These are phyloP conservation scores for Colletotrichum aenigma DNA, from an alignment of 2,329 filamentous ascomycete genomes.

Conservation along the genomic window DNA sequence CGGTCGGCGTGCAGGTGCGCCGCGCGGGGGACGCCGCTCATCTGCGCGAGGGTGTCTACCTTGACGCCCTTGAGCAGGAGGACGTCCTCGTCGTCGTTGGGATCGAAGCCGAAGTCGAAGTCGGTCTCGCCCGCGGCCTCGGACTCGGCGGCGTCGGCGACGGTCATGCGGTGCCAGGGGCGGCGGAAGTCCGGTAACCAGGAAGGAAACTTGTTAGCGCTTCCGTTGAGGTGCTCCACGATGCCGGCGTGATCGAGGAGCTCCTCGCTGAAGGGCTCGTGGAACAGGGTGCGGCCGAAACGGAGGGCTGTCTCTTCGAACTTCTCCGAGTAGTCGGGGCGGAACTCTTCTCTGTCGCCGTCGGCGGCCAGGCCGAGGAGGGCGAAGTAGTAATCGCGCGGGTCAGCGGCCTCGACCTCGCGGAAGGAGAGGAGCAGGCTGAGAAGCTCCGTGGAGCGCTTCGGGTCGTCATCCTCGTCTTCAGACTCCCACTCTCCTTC, in stretches of 20 bases:
- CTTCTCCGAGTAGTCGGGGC: slow-evolving; percentile 10
- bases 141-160: slow-evolving; percentile 17
- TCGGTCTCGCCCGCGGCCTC: slow-evolving; percentile 17
- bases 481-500: slow-evolving; percentile 11
- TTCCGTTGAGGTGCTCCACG: slow-evolving; percentile 3
- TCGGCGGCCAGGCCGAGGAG: slow-evolving; percentile 17
- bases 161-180: slow-evolving; percentile 17
- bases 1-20: slow-evolving; percentile 10
- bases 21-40: slow-evolving; percentile 9
- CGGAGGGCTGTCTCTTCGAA: slow-evolving; percentile 17
- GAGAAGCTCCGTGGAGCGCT: slow-evolving; percentile 14
- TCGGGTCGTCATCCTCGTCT: neutral
- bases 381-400: slow-evolving; percentile 17
- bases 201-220: neutral
- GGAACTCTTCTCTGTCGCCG: slow-evolving; percentile 18
- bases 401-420: slow-evolving; percentile 19
- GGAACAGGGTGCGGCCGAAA: slow-evolving; percentile 15
- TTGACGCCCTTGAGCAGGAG: slow-evolving; percentile 12
- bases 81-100: slow-evolving; percentile 6
- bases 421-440: slow-evolving; percentile 18
- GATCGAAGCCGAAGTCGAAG: slow-evolving; percentile 18
- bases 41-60: slow-evolving; percentile 5
- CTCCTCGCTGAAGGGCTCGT: slow-evolving; percentile 17
- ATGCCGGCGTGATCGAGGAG: slow-evolving; percentile 18
- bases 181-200: slow-evolving; percentile 19